Base-by-base conservation (phyloP, 108 stramenopile genomes). In the Stephanodiscus minutulus region DNA sequence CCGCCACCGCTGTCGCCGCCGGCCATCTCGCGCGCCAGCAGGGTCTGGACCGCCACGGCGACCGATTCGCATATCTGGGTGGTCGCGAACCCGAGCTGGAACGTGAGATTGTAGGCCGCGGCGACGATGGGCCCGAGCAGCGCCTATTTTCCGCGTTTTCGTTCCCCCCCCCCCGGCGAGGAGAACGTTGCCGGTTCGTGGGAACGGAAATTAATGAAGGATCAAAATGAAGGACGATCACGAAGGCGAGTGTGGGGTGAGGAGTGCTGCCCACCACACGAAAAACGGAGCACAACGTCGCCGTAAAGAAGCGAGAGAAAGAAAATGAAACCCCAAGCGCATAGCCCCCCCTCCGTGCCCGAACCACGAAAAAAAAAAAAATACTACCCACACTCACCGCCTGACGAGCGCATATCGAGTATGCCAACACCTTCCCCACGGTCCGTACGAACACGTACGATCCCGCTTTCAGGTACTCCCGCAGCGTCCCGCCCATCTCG, bases 41-140 rank as follows among this genome's bases (percentile, higher is more conserved):
- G 68, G 24, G 93, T 88, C 63, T 96, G 96, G 1, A 91, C 89
- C 13, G 90, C 94, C 36, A 92, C 85, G 6, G 90, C 91, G 41
- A 88, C 84, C 7, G 93, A 84, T 68, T 96, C 96, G 67, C 95
- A 96, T 18, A 96, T 87, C 80, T 97, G 97, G 15, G 97, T 96
- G 9, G 94, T 96, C 1, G 95, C 97, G 70, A 96, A 92, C 24
- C 97, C 97, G 7, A 97, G 68, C 77, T 96, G 93, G 67, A 97
- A 97, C 0, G 93, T 94, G 0, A 97, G 77, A 66, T 92, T 92
- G 83, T 97, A 95, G 0, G 93, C 95, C 9, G 97, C 97, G 9
- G 93, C 91, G 17, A 86, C 78, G 3, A 95, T 87, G 10, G 92
- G 63, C 2, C 97, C 97, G 46, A 96, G 81, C 37, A 89, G 36